Evolutionary conservation across 2,329 filamentous ascomycete genomes (phyloP).

Genomic region (Fusarium phyllophilum): DNA sequence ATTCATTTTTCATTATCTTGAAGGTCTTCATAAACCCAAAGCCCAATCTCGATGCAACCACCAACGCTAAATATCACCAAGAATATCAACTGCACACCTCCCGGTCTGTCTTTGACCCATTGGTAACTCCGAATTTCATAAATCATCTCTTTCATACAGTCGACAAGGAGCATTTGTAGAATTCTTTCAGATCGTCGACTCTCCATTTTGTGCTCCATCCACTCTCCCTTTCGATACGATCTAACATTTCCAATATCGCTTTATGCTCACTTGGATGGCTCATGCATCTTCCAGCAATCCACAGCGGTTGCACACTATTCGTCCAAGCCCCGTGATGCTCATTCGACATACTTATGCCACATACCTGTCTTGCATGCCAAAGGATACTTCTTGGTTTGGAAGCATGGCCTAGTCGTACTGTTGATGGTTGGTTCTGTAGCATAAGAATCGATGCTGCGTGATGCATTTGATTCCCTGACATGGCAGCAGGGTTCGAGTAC

Average conservation of each 20-base stretch:
- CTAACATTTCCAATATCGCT: conserved; percentile 58
- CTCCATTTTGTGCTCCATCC: conserved; percentile 65
- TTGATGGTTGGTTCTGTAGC: conserved; percentile 57
- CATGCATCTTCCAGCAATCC: conserved; percentile 63
- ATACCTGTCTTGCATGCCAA: conserved; percentile 64
- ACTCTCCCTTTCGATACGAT: conserved; percentile 61
- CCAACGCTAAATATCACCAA: neutral
- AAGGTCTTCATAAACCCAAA: too few relatives aligned
- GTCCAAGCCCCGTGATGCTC: conserved; percentile 64
- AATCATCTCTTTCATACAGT: neutral
- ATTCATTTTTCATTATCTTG: neutral
- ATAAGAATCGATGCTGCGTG: conserved; percentile 64
- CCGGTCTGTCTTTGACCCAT: neutral
- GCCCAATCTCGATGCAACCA: neutral
- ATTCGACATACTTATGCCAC: conserved; percentile 63
- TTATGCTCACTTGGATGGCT: conserved; percentile 57
- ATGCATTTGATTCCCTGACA: conserved; percentile 65
- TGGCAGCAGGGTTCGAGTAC: conserved; percentile 61
- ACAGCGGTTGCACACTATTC: conserved; percentile 64
- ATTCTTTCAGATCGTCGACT: conserved; percentile 61
- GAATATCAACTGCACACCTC: neutral
- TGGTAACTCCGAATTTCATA: neutral
- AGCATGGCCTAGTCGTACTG: conserved; percentile 55
- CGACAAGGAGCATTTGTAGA: conserved; percentile 45
- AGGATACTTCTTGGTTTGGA: conserved; percentile 52